Conservation (phyloP, 441 rosid species). For the Populus hybrid region DNA sequence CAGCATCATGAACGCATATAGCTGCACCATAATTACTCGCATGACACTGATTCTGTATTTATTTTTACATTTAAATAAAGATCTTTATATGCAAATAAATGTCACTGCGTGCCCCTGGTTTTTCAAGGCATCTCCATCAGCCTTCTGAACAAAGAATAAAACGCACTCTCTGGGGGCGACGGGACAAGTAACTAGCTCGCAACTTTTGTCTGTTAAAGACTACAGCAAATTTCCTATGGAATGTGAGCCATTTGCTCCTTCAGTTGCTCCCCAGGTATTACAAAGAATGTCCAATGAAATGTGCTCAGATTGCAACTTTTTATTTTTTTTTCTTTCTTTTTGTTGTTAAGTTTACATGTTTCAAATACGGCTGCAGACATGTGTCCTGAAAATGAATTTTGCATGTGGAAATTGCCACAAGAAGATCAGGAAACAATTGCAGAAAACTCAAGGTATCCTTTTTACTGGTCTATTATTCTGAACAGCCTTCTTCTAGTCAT, state of each 20-base stretch:
- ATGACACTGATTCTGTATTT: not conserved
- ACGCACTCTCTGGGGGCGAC: not conserved
- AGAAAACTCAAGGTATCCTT: conserved; percentile 10
- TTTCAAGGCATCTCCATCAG: not conserved
- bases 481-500: not conserved
- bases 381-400: conserved; percentile 20
- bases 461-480: not conserved
- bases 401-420: conserved; percentile 9
- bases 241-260: not conserved
- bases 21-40: too few species aligned
- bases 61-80: not conserved
- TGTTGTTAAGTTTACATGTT: not conserved
- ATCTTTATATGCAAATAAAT: not conserved
- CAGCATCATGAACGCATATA: too few species aligned
- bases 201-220: not conserved
- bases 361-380: not conserved
- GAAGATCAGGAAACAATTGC: conserved; percentile 11
- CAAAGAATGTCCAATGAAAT: not conserved
- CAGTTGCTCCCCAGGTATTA: not conserved
- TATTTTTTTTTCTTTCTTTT: not conserved
- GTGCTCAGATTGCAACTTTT: not conserved
- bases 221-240: not conserved
- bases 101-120: not conserved
- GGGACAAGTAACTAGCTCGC: not conserved
- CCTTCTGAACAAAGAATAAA: not conserved